Percentiles rank a stretch among this genome's conserved stretches.
phyloP scores from a whole-genome alignment of 352 stramenopile species.

The Phytophthora meadii region DNA sequence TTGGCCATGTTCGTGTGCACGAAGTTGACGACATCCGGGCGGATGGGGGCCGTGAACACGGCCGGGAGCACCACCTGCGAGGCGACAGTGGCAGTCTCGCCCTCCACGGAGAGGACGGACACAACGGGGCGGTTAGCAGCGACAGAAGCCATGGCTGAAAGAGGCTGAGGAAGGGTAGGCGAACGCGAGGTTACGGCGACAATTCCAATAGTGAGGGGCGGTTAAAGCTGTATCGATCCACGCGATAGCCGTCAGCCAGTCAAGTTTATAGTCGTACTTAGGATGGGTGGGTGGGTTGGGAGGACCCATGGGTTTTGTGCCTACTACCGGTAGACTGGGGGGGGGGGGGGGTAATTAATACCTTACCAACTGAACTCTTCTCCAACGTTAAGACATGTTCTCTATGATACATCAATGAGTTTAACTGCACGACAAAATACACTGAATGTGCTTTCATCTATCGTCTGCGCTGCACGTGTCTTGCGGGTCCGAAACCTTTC shows the following conservation, averaged over 20 bases:
- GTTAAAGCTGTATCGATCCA: neutral
- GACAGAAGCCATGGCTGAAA: constrained; percentile 70
- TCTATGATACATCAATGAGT: no score
- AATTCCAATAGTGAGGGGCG: constrained; percentile 62
- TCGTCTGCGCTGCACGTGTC: constrained; percentile 20
- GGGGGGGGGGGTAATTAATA: no score
- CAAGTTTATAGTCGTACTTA: neutral
- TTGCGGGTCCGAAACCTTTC: constrained; percentile 24
- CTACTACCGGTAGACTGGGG: no score
- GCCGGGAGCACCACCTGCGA: constrained; percentile 93
- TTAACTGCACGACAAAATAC: no score
- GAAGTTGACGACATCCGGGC: constrained; percentile 99
- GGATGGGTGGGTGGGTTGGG: no score
- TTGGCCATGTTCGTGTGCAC: constrained; percentile 99
- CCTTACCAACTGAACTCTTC: no score
- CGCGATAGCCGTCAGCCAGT: neutral
- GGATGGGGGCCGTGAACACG: constrained; percentile 98
- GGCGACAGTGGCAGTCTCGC: constrained; percentile 81
- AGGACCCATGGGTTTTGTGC: no score
- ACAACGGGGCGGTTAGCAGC: constrained; percentile 96
- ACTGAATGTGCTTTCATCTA: neutral
- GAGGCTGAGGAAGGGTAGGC: constrained; percentile 54
- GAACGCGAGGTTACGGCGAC: constrained; percentile 57
- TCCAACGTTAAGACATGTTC: no score
- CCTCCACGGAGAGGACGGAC: constrained; percentile 93